A percentile compares a stretch with the other conserved stretches of the same genome.
Conservation (phyloP, 805 yeast species). For the Saccharomyces cerevisiae region DNA sequence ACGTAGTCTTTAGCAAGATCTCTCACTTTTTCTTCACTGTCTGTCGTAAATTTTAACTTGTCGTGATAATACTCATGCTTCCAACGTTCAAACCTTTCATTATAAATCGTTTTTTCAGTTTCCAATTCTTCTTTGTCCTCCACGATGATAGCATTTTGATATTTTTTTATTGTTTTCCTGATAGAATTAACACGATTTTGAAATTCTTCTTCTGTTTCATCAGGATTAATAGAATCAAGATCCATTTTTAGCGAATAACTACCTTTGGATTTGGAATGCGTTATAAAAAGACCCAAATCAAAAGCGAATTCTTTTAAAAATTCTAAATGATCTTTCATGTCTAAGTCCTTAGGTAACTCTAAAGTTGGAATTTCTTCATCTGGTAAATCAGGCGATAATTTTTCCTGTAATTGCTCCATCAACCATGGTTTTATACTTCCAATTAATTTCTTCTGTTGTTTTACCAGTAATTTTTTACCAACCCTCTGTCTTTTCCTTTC, state of each 20-base stretch:
- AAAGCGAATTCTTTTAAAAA: conserved; percentile 57
- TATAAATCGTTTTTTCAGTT: conserved; percentile 54
- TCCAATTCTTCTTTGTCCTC: conserved; percentile 47
- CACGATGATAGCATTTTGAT: conserved; percentile 51
- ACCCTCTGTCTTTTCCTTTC: conserved; percentile 56
- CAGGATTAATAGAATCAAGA: conserved; percentile 63
- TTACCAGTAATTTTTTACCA: conserved; percentile 57
- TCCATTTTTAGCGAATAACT: conserved; percentile 56
- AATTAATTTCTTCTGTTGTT: conserved; percentile 68
- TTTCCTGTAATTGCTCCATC: conserved; percentile 28
- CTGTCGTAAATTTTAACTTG: conserved; percentile 66
- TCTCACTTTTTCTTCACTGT: conserved; percentile 50
- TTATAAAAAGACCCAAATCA: conserved; percentile 57
- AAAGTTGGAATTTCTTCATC: conserved; percentile 40
- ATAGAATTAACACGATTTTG: conserved; percentile 43
- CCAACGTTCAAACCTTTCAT: conserved; percentile 70
- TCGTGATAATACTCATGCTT: conserved; percentile 75
- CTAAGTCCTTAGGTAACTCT: conserved; percentile 34
- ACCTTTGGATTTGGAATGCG: conserved; percentile 52
- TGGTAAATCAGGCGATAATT: conserved; percentile 34
- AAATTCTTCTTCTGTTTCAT: conserved; percentile 60
- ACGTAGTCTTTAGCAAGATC: conserved; percentile 71
- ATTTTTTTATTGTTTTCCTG: conserved; percentile 50
- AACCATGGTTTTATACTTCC: conserved; percentile 46
- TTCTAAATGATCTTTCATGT: conserved; percentile 38